A percentile compares a stretch with the other conserved stretches of the same genome.
Evolutionary conservation across 371 early-diverging fungal genomes (phyloP).

Genomic region (Mortierella sp.): DNA sequence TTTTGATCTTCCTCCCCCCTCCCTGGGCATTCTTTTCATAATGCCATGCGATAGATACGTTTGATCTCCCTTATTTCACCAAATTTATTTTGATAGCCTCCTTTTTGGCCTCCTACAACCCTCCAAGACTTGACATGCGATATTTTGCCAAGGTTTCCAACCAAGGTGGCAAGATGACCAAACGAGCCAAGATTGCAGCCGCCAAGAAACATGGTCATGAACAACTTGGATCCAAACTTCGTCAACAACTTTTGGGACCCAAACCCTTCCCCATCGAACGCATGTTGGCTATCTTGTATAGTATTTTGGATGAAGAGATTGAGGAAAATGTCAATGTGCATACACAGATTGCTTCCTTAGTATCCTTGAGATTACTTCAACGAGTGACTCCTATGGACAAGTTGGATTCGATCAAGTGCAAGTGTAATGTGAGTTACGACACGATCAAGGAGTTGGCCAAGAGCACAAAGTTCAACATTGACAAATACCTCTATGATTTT

Average conservation of each 20-base stretch:
- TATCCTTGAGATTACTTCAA: conserved; percentile 76
- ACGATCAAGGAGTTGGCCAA: conserved; percentile 72
- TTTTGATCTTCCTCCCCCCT: not conserved
- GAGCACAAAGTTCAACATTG: conserved; percentile 83
- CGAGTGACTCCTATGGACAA: conserved; percentile 76
- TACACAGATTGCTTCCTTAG: conserved; percentile 82
- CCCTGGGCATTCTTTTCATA: not conserved
- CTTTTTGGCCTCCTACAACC: conserved; percentile 94
- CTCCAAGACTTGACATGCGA: conserved; percentile 83
- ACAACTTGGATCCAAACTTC: conserved; percentile 60
- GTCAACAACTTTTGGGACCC: conserved; percentile 92
- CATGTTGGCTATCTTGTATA: conserved; percentile 94
- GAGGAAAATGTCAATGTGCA: conserved; percentile 84
- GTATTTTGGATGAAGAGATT: conserved; percentile 77
- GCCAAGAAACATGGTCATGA: conserved; percentile 58
- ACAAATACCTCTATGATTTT: conserved; percentile 86
- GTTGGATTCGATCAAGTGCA: conserved; percentile 82
- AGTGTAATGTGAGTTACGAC: conserved; percentile 88
- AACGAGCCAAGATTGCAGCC: conserved; percentile 57
- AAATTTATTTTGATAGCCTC: conserved; percentile 89
- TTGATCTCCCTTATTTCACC: conserved; percentile 81
- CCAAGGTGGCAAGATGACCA: conserved; percentile 63
- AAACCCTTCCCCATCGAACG: conserved; percentile 92
- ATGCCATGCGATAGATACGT: conserved; percentile 46
- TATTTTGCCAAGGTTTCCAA: conserved; percentile 79